phyloP scores from a whole-genome alignment of 495 filamentous ascomycete genomes.

The Aeminium ludgeri region DNA sequence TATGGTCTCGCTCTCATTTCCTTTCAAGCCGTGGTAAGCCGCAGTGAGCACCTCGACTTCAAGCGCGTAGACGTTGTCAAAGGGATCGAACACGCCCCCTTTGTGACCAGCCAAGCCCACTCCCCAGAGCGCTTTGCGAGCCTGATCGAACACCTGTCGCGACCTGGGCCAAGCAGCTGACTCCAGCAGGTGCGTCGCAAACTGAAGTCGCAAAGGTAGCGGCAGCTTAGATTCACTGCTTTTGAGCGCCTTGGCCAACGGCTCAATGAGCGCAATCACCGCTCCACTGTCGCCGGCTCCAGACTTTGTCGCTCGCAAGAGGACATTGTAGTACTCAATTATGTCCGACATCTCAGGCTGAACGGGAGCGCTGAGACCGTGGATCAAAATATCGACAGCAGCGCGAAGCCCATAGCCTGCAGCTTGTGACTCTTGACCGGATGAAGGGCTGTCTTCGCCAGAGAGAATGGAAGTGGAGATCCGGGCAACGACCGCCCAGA shows the following conservation, averaged over 20 bases:
- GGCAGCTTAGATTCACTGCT: neutral
- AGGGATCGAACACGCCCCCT: conserved; percentile 37
- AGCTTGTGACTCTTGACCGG: neutral
- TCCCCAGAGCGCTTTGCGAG: conserved; percentile 43
- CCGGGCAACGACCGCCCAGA: neutral
- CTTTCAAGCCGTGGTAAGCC: conserved; percentile 10
- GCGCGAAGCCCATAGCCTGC: neutral
- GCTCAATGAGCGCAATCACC: conserved; percentile 48
- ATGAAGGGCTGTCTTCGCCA: neutral
- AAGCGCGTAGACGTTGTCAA: conserved; percentile 42
- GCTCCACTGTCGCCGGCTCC: conserved; percentile 51
- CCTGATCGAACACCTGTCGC: conserved; percentile 40
- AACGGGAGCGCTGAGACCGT: conserved; percentile 14
- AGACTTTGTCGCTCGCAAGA: conserved; percentile 39
- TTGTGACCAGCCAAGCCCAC: conserved; percentile 25
- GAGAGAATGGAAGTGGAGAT: neutral
- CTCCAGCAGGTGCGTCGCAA: conserved; percentile 1
- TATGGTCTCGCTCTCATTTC: neutral
- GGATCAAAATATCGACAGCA: neutral
- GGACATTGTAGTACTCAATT: conserved; percentile 33
- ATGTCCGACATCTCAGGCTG: neutral
- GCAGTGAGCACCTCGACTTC: conserved; percentile 29
- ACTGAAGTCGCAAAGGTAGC: neutral
- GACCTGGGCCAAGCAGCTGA: conserved; percentile 15
- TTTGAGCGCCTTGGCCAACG: conserved; percentile 40